Evolutionary conservation across 352 stramenopile species (phyloP).

Genomic region (Phytopythium cucurbitacearum): DNA sequence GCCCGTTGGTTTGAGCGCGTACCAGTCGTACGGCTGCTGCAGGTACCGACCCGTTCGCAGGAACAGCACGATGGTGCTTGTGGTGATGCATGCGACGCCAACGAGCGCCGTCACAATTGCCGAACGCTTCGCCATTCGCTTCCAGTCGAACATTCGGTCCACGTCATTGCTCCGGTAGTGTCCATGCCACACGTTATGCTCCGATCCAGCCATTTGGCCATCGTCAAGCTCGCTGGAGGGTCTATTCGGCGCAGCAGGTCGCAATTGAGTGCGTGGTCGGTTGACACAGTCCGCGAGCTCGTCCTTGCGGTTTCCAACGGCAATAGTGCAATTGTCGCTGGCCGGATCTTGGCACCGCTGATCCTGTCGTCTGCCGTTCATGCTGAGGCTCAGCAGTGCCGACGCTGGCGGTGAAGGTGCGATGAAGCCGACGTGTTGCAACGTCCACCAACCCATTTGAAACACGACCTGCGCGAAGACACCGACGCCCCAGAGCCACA

Average conservation of each 20-base stretch:
- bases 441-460: slow-evolving; percentile 21
- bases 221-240: too few relatives aligned
- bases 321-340: too few relatives aligned
- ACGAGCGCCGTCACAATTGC: slow-evolving; percentile 19
- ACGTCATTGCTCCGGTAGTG: not conserved
- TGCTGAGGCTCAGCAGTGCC: too few relatives aligned
- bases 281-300: too few relatives aligned
- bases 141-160: slow-evolving; percentile 16
- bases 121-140: slow-evolving; percentile 17
- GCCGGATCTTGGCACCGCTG: too few relatives aligned
- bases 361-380: too few relatives aligned
- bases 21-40: slow-evolving; percentile 59
- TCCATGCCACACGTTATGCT: not conserved
- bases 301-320: too few relatives aligned
- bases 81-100: slow-evolving; percentile 6
- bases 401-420: too few relatives aligned
- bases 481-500: slow-evolving; percentile 18
- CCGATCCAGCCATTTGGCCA: too few relatives aligned
- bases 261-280: too few relatives aligned
- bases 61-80: slow-evolving; percentile 37
- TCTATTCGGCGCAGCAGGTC: too few relatives aligned
- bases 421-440: slow-evolving; percentile 1
- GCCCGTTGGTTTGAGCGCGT: slow-evolving; percentile 39
- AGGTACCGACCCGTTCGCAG: slow-evolving; percentile 39
- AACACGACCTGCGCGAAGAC: slow-evolving; percentile 30